Evolutionary conservation across 257 asterid species (phyloP).

Genomic region (Gynochthodes officinalis): DNA sequence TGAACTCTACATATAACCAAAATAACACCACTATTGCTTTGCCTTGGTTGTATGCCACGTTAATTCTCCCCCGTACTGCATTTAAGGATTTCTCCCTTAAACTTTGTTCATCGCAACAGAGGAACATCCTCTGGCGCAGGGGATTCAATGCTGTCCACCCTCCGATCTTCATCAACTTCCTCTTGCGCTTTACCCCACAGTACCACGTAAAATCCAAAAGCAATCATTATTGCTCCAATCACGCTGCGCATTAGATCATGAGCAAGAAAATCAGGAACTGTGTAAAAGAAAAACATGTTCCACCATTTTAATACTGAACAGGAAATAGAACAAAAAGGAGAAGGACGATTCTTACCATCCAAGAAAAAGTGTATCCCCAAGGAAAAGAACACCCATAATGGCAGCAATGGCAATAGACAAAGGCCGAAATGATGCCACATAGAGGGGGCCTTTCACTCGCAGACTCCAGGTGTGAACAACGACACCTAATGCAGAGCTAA

Average conservation of each 20-base stretch:
- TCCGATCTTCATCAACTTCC: constrained; percentile 1
- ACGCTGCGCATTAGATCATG: too few relatives aligned
- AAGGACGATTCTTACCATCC: constrained; percentile 29
- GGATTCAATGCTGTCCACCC: constrained; percentile 2
- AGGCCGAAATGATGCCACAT: constrained; percentile 30
- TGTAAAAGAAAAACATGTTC: too few relatives aligned
- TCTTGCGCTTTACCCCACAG: constrained; percentile 17
- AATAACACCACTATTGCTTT: too few relatives aligned
- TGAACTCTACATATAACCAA: background rate
- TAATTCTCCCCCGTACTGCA: too few relatives aligned
- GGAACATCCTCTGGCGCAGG: constrained; percentile 13
- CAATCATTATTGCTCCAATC: constrained; percentile 11
- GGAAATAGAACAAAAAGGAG: too few relatives aligned
- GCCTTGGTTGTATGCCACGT: too few relatives aligned
- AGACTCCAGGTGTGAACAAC: constrained; percentile 25
- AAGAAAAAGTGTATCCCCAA: constrained; percentile 22
- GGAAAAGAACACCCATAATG: constrained; percentile 25
- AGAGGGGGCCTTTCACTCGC: constrained; percentile 25
- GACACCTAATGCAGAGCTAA: constrained; percentile 9
- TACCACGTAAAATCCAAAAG: constrained; percentile 16
- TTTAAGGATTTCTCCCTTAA: too few relatives aligned
- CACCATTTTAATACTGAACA: too few relatives aligned
- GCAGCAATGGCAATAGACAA: constrained; percentile 33
- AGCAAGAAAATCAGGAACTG: too few relatives aligned
- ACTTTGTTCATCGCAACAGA: background rate